phyloP scores from a whole-genome alignment of 2,329 filamentous ascomycete genomes.

The Phaeosphaeria sp. region DNA sequence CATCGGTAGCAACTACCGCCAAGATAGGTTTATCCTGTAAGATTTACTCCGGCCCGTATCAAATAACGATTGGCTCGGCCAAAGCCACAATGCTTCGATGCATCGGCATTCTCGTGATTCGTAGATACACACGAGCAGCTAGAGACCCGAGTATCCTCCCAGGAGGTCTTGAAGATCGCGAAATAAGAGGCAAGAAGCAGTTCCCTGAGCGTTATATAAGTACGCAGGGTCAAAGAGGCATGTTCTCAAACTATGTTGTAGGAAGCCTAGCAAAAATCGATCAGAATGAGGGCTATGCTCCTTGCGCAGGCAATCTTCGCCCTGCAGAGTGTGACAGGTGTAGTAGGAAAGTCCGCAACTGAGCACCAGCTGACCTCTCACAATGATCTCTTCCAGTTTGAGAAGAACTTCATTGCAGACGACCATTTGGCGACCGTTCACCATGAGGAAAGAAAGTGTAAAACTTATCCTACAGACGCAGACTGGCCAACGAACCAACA shows the following conservation, averaged over 20 bases:
- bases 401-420: neutral
- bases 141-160: neutral
- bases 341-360: neutral
- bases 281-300: neutral
- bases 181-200: too few species aligned
- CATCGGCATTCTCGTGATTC: neutral
- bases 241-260: neutral
- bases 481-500: neutral
- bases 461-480: neutral
- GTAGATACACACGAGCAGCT: neutral
- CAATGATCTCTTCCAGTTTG: neutral
- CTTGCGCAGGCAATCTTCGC: neutral
- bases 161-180: too few species aligned
- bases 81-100: neutral
- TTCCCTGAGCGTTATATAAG: neutral
- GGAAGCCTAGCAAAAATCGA: neutral
- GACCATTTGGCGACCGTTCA: neutral
- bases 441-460: neutral
- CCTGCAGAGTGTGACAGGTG: neutral
- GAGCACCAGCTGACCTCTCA: neutral
- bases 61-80: neutral
- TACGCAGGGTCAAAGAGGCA: neutral
- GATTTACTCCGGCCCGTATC: neutral
- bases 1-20: neutral
- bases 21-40: neutral